Evolutionary conservation across 2,329 filamentous ascomycete species (phyloP), one percentile per base, ranked within the genome.

Genomic region (Coniochaeta sp.): DNA sequence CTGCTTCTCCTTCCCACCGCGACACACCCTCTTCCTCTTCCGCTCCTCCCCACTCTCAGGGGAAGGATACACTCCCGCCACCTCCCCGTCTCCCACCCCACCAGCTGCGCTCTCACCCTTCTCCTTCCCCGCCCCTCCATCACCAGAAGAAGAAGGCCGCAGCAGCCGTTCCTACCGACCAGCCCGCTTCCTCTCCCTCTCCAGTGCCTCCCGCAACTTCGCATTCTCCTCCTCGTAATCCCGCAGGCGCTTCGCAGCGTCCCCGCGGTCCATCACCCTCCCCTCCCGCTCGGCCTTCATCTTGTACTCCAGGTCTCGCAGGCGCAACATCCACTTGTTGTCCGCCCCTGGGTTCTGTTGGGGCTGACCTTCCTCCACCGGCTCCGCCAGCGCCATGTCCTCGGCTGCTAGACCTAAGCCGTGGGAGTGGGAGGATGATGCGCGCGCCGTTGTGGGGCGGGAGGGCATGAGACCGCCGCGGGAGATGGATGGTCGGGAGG

Each of bases 241-340:
- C 24, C 50, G 57, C 14, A 63, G 57, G 50, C 92, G 76, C 71
- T 91, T 87, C 51, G 89, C 75, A 26, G 92, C 92, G 22, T 90
- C 91, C 46, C 81, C 86, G 3, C 94, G 82, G 69, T 99, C 94
- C 53, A 95, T 74, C 50, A 95, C 74, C 42, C 94, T 75, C 1
- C 85, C 91, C 68, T 97, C 94, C 13, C 94, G 76, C 71, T 99
- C 94, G 45, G 88, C 85, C 67, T 96, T 95, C 16, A 99, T 75
- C 60, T 95, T 83, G 58, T 86, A 80, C 73, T 99, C 94, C 59
- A 97, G 74, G 64, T 97, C 91, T 52, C 89, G 83, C 30, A 97
- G 75, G 6, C 94, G 76, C 56, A 95, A 81, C 57, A 95, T 83
- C 89, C 90, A 96, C 58, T 87, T 82, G 57, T 88, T 85, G 59